Evolutionary conservation across 1,139 yeast species (phyloP).

Genomic region (Geotrichum bryndzae): DNA sequence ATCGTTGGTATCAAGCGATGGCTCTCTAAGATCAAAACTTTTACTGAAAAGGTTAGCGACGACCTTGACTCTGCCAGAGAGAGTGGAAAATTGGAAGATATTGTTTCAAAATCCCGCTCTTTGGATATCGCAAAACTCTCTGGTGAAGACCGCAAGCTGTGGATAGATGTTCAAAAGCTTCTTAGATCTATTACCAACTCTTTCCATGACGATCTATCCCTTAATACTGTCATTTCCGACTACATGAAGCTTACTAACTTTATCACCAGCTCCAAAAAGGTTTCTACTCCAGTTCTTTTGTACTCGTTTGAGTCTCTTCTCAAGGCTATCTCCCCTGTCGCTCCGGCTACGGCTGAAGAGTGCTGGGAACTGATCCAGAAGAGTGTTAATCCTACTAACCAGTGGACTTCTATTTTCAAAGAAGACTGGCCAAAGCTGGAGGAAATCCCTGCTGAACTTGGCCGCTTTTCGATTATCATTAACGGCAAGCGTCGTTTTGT

Average conservation of each 20-base stretch:
- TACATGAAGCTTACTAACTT: slow-evolving; percentile 77
- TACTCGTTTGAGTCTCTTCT: slow-evolving; percentile 51
- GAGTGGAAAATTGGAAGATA: not conserved
- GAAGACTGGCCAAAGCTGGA: slow-evolving; percentile 31
- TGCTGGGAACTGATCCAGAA: slow-evolving; percentile 54
- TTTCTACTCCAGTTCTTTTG: slow-evolving; percentile 34
- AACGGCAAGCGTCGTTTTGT: slow-evolving; percentile 59
- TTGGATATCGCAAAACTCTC: slow-evolving; percentile 27
- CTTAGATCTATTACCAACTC: slow-evolving; percentile 51
- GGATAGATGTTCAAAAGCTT: slow-evolving; percentile 51
- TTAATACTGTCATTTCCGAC: slow-evolving; percentile 84
- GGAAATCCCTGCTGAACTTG: slow-evolving; percentile 15
- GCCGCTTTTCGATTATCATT: slow-evolving; percentile 42
- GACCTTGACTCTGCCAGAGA: slow-evolving; percentile 9
- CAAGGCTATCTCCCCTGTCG: slow-evolving; percentile 60
- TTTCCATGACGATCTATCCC: slow-evolving; percentile 51
- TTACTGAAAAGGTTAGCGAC: slow-evolving; percentile 21
- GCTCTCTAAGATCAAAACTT: slow-evolving; percentile 54
- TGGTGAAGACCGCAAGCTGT: slow-evolving; percentile 48
- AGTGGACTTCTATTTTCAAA: slow-evolving; percentile 50
- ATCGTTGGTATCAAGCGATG: slow-evolving; percentile 85
- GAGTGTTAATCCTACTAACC: slow-evolving; percentile 23
- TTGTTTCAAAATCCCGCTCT: slow-evolving; percentile 7
- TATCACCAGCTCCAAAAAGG: slow-evolving; percentile 39
- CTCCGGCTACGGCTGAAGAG: slow-evolving; percentile 81